Percentiles rank a stretch among this genome's conserved stretches.
Conservation (phyloP, 768 basidiomycete genomes). For the Tricholomella constricta region DNA sequence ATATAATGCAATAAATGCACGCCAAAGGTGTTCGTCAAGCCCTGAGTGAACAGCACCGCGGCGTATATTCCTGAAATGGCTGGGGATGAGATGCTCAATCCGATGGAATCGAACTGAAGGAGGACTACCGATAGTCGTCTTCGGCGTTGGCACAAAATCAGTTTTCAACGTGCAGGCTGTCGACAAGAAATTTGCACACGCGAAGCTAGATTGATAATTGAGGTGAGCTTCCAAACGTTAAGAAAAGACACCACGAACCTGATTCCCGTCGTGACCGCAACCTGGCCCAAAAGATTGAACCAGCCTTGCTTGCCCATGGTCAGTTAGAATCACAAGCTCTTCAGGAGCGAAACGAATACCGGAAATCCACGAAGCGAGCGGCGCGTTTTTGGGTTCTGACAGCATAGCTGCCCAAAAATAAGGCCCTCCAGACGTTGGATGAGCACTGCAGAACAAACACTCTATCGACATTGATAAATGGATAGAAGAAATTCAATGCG, state of each 20-base stretch:
- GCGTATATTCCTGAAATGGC: conserved; percentile 52
- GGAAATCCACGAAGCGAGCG: conserved; percentile 74
- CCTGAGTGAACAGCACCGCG: conserved; percentile 65
- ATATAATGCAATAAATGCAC: conserved; percentile 63
- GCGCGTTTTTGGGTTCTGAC: conserved; percentile 53
- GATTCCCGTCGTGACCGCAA: conserved; percentile 77
- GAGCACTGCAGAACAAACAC: conserved; percentile 60
- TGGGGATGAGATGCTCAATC: too few relatives aligned
- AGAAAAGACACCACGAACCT: conserved; percentile 35
- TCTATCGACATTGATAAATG: too few relatives aligned
- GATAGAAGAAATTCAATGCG: background rate
- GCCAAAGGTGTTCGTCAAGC: conserved; percentile 75
- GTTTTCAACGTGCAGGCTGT: conserved; percentile 62
- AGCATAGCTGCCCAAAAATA: conserved; percentile 86
- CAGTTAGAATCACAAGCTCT: background rate
- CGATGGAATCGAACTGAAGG: too few relatives aligned
- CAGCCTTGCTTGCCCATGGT: conserved; percentile 40
- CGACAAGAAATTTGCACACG: conserved; percentile 67
- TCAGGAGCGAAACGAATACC: conserved; percentile 30
- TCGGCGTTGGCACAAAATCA: conserved; percentile 56
- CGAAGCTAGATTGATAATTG: conserved; percentile 46
- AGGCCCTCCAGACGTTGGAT: conserved; percentile 73
- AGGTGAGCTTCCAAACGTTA: background rate
- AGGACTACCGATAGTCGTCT: conserved; percentile 66
- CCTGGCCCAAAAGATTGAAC: conserved; percentile 77